These are phyloP conservation scores for Cylindrodendrum hubeiense DNA, from an alignment of 2,329 filamentous ascomycete genomes.

Conservation along the genomic window DNA sequence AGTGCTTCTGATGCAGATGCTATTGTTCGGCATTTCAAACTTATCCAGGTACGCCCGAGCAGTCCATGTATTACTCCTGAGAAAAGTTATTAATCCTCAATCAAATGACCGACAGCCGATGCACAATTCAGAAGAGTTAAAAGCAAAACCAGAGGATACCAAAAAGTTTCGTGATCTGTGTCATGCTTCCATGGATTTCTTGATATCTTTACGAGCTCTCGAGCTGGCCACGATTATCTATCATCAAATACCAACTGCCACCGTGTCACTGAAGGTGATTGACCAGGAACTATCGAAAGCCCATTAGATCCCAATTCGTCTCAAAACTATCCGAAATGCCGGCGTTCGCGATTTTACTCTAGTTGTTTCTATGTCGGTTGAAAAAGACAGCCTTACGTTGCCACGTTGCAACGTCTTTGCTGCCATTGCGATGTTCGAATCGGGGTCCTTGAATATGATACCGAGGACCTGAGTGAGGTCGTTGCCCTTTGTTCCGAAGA, in stretches of 20 bases:
- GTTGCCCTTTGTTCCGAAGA: slow-evolving; percentile 20
- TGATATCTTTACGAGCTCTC: slow-evolving; percentile 8
- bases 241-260: slow-evolving; percentile 2
- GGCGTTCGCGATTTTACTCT: background rate
- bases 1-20: slow-evolving; percentile 3
- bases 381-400: slow-evolving; percentile 3
- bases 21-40: slow-evolving; percentile 12
- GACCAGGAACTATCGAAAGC: slow-evolving; percentile 9
- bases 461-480: slow-evolving; percentile 15
- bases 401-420: slow-evolving; percentile 16
- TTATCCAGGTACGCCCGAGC: slow-evolving; percentile 5
- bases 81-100: background rate
- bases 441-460: slow-evolving; percentile 17
- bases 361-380: slow-evolving; percentile 2
- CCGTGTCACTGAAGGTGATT: slow-evolving; percentile 14
- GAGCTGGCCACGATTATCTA: slow-evolving; percentile 19
- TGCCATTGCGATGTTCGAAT: slow-evolving; percentile 24
- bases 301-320: slow-evolving; percentile 6
- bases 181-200: background rate
- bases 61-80: background rate
- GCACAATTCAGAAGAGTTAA: background rate
- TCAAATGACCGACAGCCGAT: background rate
- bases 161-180: background rate
- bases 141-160: background rate
- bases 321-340: background rate